Evolutionary conservation across 2,329 filamentous ascomycete species (phyloP), one percentile per base, ranked within the genome.

Genomic region (Ceratocystis papillata): DNA sequence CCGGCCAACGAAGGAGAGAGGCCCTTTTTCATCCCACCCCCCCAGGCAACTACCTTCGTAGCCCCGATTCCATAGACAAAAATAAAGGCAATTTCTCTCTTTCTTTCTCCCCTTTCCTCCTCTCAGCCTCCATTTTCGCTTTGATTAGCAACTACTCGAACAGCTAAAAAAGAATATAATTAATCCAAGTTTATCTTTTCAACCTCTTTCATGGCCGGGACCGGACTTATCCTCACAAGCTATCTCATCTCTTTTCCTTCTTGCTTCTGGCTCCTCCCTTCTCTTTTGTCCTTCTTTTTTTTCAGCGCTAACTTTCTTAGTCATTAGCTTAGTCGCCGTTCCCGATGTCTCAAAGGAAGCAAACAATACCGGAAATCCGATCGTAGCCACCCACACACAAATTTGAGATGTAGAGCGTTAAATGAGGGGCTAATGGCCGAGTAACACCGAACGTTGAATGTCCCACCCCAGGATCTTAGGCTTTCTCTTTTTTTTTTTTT

Each of bases 351-450:
- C 30, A 59, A 41, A 41, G 55, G 55, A 59, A 37, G 12, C 25
- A 59, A 59, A 59, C 55, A 59, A 59, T 59, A 59, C 55, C 28
- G 55, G 55, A 59, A 59, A 59, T 37, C 55, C 55, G 28, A 59
- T 59, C 17, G 33, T 59, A 59, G 37, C 37, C 10, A 41, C 37
- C 17, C 28, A n/a, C 55, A n/a, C 17, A 25, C 15, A 33, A n/a
- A 59, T 59, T 15, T 37, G 25, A 37, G 55, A 59, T 59, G 25
- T 15, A 17, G 3, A 20, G 12, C n/a, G 6, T 57, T 57, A 7
- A 7, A 20, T 57, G 8, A 8, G 17, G 28, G 25, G 17, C 28
- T 59, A 59, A 59, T 59, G 55, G 17, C 15, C 55, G 55, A 59
- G 55, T 37, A 37, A 59, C 55, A 59, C 55, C 25, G 28, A 41